Percentiles rank a stretch among this genome's conserved stretches.
These are phyloP conservation scores for Apiotrichum porosum DNA, from an alignment of 1,284 basidiomycete genomes.

Conservation along the genomic window DNA sequence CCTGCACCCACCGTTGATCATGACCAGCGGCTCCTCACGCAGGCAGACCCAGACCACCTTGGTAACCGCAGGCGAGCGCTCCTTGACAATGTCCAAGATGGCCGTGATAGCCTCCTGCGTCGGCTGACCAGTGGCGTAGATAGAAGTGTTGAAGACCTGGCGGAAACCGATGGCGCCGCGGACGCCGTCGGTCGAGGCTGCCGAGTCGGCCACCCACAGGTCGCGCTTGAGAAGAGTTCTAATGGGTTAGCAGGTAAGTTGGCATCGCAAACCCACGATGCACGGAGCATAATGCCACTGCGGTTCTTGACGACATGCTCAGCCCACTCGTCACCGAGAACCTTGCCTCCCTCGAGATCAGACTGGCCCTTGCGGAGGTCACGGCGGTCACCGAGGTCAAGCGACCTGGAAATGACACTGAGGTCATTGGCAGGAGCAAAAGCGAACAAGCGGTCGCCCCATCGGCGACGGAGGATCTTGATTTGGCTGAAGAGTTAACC, in stretches of 20 bases:
- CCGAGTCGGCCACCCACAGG: slow-evolving; percentile 73
- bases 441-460: slow-evolving; percentile 71
- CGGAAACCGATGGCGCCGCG: slow-evolving; percentile 94
- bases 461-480: slow-evolving; percentile 69
- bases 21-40: slow-evolving; percentile 85
- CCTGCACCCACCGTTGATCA: slow-evolving; percentile 61
- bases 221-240: slow-evolving; percentile 64
- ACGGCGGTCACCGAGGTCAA: slow-evolving; percentile 29
- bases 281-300: slow-evolving; percentile 85
- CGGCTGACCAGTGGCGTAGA: slow-evolving; percentile 85
- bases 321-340: slow-evolving; percentile 89
- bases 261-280: slow-evolving; percentile 57
- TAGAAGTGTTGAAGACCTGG: slow-evolving; percentile 72
- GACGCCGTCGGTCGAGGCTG: slow-evolving; percentile 60
- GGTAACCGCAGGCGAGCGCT: slow-evolving; percentile 58
- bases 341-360: slow-evolving; percentile 72
- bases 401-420: slow-evolving; percentile 49
- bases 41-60: slow-evolving; percentile 87
- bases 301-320: slow-evolving; percentile 89
- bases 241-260: background rate
- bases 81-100: slow-evolving; percentile 67
- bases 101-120: slow-evolving; percentile 83
- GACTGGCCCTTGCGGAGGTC: slow-evolving; percentile 11
- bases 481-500: slow-evolving; percentile 62
- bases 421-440: slow-evolving; percentile 87